A percentile compares a stretch with the other conserved stretches of the same genome.
Evolutionary conservation across 2,329 filamentous ascomycete genomes (phyloP).

Genomic region (Cladosporium austrohemisphaericum): DNA sequence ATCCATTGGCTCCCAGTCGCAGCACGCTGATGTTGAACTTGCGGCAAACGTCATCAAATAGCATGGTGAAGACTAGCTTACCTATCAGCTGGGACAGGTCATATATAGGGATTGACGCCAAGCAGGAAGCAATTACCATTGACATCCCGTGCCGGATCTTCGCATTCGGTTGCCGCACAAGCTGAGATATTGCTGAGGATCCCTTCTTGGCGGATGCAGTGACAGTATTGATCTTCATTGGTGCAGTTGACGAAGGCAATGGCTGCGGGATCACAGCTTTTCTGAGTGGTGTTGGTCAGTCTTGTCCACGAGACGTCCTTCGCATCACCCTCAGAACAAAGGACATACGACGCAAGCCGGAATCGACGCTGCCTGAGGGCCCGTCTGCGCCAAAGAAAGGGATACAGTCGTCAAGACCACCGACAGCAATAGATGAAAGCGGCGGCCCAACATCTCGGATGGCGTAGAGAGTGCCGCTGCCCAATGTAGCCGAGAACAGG

Average conservation of each 20-base stretch:
- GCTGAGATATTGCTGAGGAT: constrained; percentile 21
- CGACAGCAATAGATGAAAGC: no score
- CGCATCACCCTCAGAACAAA: no score
- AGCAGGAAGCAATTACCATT: constrained; percentile 14
- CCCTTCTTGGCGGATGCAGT: constrained; percentile 21
- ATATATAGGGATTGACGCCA: neutral
- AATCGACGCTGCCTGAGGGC: no score
- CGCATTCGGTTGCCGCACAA: constrained; percentile 19
- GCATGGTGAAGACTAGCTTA: constrained; percentile 17
- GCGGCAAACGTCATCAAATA: constrained; percentile 22
- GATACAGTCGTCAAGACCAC: no score
- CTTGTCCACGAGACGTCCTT: no score
- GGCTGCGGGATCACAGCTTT: constrained; percentile 22
- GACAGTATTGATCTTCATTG: constrained; percentile 23
- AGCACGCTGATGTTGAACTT: constrained; percentile 21
- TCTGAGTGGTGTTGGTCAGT: no score
- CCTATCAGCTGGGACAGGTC: constrained; percentile 6
- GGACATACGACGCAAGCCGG: no score
- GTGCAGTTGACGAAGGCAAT: constrained; percentile 23
- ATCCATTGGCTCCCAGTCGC: no score
- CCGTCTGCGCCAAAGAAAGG: no score
- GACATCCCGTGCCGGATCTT: constrained; percentile 17
- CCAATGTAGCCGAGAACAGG: no score
- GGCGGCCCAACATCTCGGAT: no score
- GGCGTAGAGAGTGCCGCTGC: no score